Evolutionary conservation across 805 yeast species (phyloP), one percentile per base, ranked within the genome.

Genomic region (Lipomyces spencermartinsiae): DNA sequence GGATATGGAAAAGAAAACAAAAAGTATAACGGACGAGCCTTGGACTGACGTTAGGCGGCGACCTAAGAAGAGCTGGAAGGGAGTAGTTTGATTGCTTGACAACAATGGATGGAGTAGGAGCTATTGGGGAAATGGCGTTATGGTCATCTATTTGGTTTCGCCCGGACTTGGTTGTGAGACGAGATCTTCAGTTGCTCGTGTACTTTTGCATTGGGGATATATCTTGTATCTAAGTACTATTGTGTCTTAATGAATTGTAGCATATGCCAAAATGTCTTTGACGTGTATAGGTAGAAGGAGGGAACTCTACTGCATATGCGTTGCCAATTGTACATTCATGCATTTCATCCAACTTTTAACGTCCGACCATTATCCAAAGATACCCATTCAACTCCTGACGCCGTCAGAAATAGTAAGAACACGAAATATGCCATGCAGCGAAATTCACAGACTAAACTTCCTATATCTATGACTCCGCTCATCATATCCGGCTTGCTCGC

Each of bases 401-500:
- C 43, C 43, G 14, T 37, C 43, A 16, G 16, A 37, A 37, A 37
- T 12, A 3, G 29, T 25, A 37, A 35, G 14, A 16, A 37, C 43
- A 43, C 22, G 4, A 43, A n/a, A 43, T 3, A 43, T n/a, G 19
- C 7, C 22, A 43, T n/a, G 49, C 49, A n/a, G 8, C 8, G 19
- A 16, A 43, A 37, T 37, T 53, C 49, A 60, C 54, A 57, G 53
- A 5, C 49, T 62, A 55, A 67, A 61, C 57, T 64, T 64, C 49
- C 55, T 58, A 46, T 69, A 69, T 22, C 68, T 49, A 33, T 69
- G 72, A 16, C 53, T 57, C 31, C 71, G 63, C 35, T 69, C 72
- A 22, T 69, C 71, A 49, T 29, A 69, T 6, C 72, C 72, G 1
- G 72, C 71, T 25, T 69, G 62, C 25, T 67, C 71, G 56, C 71